Evolutionary conservation across 257 asterid species (phyloP).

Genomic region (Schizonepeta tenuifolia): DNA sequence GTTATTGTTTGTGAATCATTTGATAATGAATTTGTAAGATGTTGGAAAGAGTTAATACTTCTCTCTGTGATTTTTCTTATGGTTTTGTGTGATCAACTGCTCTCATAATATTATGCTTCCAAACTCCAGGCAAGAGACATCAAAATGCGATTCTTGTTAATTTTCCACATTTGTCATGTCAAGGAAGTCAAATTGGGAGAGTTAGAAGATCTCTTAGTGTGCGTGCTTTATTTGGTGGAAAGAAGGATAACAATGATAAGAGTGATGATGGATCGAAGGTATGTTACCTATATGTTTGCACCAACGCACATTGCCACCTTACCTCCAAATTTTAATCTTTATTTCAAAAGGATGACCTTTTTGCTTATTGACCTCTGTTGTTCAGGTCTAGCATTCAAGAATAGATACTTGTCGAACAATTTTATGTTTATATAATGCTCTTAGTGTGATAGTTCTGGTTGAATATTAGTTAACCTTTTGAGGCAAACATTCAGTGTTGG

Average conservation of each 20-base stretch:
- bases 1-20: background rate
- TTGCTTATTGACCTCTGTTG: background rate
- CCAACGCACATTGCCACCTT: background rate
- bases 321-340: background rate
- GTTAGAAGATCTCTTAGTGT: conserved; percentile 53
- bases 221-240: conserved; percentile 80
- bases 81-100: conserved; percentile 4
- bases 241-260: conserved; percentile 64
- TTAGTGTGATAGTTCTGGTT: background rate
- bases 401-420: background rate
- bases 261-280: conserved; percentile 74
- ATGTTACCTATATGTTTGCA: conserved; percentile 18
- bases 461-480: background rate
- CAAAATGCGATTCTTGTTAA: conserved; percentile 36
- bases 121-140: conserved; percentile 40
- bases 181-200: conserved; percentile 41
- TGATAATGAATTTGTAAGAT: background rate
- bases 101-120: conserved; percentile 22
- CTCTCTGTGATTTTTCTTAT: conserved; percentile 6
- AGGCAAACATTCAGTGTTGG: background rate
- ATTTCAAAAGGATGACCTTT: background rate
- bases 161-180: conserved; percentile 36
- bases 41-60: conserved; percentile 6
- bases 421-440: background rate
- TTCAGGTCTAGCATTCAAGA: background rate